Evolutionary conservation across 2,329 filamentous ascomycete genomes (phyloP), one percentile per base, ranked within the genome.

Genomic region (Sclerotinia borealis): DNA sequence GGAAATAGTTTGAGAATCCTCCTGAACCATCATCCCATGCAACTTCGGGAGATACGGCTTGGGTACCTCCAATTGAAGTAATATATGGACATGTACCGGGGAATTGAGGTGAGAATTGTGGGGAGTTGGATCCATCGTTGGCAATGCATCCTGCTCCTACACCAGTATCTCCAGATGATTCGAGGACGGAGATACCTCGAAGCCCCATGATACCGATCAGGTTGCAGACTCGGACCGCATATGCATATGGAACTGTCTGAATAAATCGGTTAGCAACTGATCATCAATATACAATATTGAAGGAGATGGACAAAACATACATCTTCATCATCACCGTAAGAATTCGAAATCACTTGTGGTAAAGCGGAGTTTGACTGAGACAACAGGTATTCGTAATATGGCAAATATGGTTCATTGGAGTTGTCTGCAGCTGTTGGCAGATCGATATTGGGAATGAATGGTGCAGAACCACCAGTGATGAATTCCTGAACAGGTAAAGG

Each of bases 361-460:
- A 86, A 68, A 27, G 48, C 66, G 2, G 55, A 63, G 48, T 79
- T 74, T 19, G 75, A 71, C 49, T 81, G 77, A 0, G 76, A 72
- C 2, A 85, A 74, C 13, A 87, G 73, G 63, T 80, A 78, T 62
- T 83, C 75, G n/a, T 85, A 76, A 64, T 84, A 81, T 47, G 82
- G 79, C 2, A 86, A 73, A 66, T 83, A 86, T 0, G 84, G 84
- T 71, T 86, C 84, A 70, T 86, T 86, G 65, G 78, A 72, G 56
- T 75, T 71, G 19, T 66, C 54, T 1, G 66, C 63, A 4, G 54
- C 56, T 3, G 61, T 64, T n/a, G 68, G 67, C 11, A 64, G 50
- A 55, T 68, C 65, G 6, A 77, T 60, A 58, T 84, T 79, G 0
- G 83, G 78, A 31, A 77, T 73, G 71, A 82, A 84, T 1, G 82